Evolutionary conservation across 2,329 filamentous ascomycete species (phyloP).

Genomic region (Penicillium sp.): DNA sequence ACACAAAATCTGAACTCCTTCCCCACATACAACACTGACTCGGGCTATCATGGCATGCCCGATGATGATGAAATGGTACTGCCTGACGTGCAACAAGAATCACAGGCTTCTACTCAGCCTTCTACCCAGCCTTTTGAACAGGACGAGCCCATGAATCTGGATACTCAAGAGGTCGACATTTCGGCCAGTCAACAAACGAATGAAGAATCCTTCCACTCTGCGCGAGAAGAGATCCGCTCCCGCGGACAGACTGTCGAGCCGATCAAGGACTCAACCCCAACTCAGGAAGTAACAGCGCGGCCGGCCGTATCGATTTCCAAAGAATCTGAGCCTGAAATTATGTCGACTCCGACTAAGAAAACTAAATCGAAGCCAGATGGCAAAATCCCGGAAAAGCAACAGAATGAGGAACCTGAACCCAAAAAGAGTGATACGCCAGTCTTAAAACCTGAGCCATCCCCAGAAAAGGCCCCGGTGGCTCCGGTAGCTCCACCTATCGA

Average conservation of each 20-base stretch:
- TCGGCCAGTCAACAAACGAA: conserved; percentile 39
- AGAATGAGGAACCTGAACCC: conserved; percentile 3
- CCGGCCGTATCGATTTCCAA: background rate
- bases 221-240: conserved; percentile 38
- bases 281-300: conserved; percentile 14
- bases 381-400: background rate
- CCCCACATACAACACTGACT: conserved; percentile 44
- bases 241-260: conserved; percentile 40
- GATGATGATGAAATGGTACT: conserved; percentile 42
- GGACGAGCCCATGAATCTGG: conserved; percentile 21
- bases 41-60: conserved; percentile 48
- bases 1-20: conserved; percentile 39
- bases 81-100: conserved; percentile 30
- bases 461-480: conserved; percentile 14
- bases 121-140: conserved; percentile 34
- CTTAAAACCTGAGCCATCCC: conserved; percentile 13
- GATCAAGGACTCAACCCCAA: conserved; percentile 28
- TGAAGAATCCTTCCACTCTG: conserved; percentile 49
- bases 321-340: conserved; percentile 3
- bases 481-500: conserved; percentile 7
- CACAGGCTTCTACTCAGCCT: conserved; percentile 33
- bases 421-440: conserved; percentile 11
- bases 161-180: conserved; percentile 20
- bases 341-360: background rate
- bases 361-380: conserved; percentile 7